A percentile compares a stretch with the other conserved stretches of the same genome.
Conservation (phyloP, 352 stramenopile species). For the Globisporangium canariense region DNA sequence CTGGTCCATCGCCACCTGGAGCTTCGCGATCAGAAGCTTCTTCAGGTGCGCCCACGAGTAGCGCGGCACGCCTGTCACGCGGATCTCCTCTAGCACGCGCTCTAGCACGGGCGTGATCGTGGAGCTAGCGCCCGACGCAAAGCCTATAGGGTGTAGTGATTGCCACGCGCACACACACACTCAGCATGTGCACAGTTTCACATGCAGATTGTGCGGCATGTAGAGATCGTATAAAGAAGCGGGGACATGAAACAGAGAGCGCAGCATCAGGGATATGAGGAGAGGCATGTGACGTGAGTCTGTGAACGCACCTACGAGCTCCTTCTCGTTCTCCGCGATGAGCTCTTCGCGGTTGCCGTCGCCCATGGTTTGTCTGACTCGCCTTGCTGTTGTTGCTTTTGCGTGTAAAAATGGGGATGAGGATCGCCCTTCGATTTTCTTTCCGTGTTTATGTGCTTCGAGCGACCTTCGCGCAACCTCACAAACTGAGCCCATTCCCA, state of each 20-base stretch:
- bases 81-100: constrained; percentile 68
- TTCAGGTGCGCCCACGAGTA: constrained; percentile 78
- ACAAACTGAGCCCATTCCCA: not conserved
- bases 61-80: constrained; percentile 54
- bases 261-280: not conserved
- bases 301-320: constrained; percentile 43
- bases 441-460: constrained; percentile 12
- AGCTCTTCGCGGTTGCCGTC: constrained; percentile 32
- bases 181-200: not conserved
- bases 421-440: constrained; percentile 6
- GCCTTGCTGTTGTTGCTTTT: not conserved
- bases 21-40: constrained; percentile 48
- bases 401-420: not conserved
- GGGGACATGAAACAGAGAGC: not conserved
- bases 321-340: constrained; percentile 67
- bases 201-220: not conserved
- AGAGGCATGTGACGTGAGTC: not conserved
- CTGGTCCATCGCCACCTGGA: constrained; percentile 52
- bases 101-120: constrained; percentile 48
- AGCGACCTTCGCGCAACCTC: constrained; percentile 10
- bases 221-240: not conserved
- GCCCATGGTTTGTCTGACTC: constrained; percentile 1
- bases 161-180: not conserved
- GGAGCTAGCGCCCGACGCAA: constrained; percentile 42
- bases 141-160: constrained; percentile 24